Evolutionary conservation across 495 filamentous ascomycete species (phyloP).

Genomic region (Penicillium parvum): DNA sequence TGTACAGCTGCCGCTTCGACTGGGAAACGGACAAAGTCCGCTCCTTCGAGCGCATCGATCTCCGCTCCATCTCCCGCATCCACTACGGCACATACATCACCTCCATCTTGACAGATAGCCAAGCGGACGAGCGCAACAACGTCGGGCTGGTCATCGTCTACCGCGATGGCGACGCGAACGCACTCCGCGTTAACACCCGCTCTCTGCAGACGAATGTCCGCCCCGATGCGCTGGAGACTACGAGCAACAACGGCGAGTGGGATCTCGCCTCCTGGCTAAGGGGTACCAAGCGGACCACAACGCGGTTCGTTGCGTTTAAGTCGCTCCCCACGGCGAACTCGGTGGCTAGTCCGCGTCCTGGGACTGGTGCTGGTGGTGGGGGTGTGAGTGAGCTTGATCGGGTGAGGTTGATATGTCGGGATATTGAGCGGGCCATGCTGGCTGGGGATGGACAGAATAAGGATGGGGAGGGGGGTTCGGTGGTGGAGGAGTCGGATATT

Average conservation of each 20-base stretch:
- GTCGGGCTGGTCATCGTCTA: constrained; percentile 80
- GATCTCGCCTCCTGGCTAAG: constrained; percentile 41
- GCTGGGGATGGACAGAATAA: constrained; percentile 20
- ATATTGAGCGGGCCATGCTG: constrained; percentile 46
- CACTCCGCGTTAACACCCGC: constrained; percentile 77
- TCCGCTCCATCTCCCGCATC: constrained; percentile 65
- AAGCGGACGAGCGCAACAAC: constrained; percentile 72
- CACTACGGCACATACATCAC: constrained; percentile 84
- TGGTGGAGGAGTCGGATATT: constrained; percentile 68
- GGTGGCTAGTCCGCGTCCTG: constrained; percentile 31
- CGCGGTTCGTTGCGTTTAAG: constrained; percentile 55
- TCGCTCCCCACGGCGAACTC: constrained; percentile 34
- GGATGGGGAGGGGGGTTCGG: constrained; percentile 21
- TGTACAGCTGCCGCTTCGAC: constrained; percentile 88
- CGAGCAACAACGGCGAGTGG: constrained; percentile 29
- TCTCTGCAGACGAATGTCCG: constrained; percentile 59
- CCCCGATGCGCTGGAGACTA: constrained; percentile 24
- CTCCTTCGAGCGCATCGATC: constrained; percentile 80
- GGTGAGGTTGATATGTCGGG: constrained; percentile 63
- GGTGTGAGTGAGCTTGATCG: constrained; percentile 62
- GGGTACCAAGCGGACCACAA: constrained; percentile 28
- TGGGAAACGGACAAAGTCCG: constrained; percentile 90
- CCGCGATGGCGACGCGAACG: constrained; percentile 56
- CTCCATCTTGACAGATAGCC: constrained; percentile 67
- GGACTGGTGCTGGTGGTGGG: constrained; percentile 10